Evolutionary conservation across 1,284 basidiomycete genomes (phyloP).

Genomic region (Stereum hirsutum): DNA sequence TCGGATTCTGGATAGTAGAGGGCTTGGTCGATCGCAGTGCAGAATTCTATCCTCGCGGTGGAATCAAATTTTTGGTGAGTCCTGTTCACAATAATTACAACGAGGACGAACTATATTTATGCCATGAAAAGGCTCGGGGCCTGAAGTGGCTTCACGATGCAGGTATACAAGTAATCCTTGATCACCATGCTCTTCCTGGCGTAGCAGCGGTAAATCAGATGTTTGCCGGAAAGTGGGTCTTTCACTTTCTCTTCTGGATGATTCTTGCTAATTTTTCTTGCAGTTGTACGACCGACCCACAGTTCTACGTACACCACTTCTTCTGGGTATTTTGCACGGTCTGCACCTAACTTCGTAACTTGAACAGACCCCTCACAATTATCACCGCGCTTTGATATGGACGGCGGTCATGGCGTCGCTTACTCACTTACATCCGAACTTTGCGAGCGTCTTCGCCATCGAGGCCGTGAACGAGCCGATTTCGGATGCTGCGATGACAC

Average conservation of each 20-base stretch:
- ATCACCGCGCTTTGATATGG: slow-evolving; percentile 68
- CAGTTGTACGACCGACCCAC: slow-evolving; percentile 55
- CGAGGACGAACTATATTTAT: neutral
- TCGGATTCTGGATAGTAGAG: slow-evolving; percentile 78
- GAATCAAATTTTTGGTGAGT: slow-evolving; percentile 51
- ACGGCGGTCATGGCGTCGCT: slow-evolving; percentile 68
- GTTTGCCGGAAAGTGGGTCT: slow-evolving; percentile 55
- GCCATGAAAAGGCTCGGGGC: slow-evolving; percentile 41
- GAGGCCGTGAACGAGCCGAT: slow-evolving; percentile 73
- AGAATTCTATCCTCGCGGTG: slow-evolving; percentile 64
- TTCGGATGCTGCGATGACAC: slow-evolving; percentile 55
- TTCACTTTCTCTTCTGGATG: neutral
- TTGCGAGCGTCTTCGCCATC: slow-evolving; percentile 58
- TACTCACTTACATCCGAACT: slow-evolving; percentile 58
- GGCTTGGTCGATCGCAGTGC: slow-evolving; percentile 48
- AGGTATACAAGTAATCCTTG: slow-evolving; percentile 58
- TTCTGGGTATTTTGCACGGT: neutral
- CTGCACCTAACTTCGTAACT: too few species aligned
- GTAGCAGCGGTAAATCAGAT: slow-evolving; percentile 47
- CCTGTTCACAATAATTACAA: neutral
- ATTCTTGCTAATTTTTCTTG: neutral
- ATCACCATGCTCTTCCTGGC: slow-evolving; percentile 72
- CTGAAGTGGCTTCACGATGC: slow-evolving; percentile 47
- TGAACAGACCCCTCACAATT: slow-evolving; percentile 57
- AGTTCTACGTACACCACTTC: slow-evolving; percentile 55